Base-by-base conservation (phyloP, 345 rosid genomes). In the Rhodamnia argentea region DNA sequence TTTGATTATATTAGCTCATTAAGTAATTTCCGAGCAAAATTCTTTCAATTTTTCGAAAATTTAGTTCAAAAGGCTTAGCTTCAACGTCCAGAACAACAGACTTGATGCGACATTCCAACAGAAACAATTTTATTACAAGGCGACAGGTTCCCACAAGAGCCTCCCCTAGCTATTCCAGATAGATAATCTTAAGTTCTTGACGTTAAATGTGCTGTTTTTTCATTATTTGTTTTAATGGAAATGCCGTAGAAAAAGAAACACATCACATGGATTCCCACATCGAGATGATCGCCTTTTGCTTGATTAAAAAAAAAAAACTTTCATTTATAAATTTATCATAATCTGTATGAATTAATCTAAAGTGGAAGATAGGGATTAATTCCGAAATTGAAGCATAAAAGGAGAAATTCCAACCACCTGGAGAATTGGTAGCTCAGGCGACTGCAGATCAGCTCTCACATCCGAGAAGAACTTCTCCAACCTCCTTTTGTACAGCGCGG, bases 361-460 rank as follows among this genome's bases (percentile, higher is more conserved):
- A 27, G 42, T 14, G 29, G 57, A 53, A 53, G 42, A 40, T 64
- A n/a, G 24, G 47, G 24, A 4, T 18, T 51, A 14, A 47, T 27
- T 32, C n/a, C 24, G 37, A 29, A 70, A 27, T 20, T 5, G 15
- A 13, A 23, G 52, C 29, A 5, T 15, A 15, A 11, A 47, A 32
- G 27, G 27, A 37, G 29, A 9, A 51, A 47, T 16, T 44, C 5
- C 5, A 57, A 82, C 22, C 50, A 90, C 98, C 96, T 90, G 96
- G 81, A 94, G 78, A 29, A 94, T 94, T 51, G 99, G 98, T 37
- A 97, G 98, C 70, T 85, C 82, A 55, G 98, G 96, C 37, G 86
- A 83, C 40, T 89, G 87, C 59, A 95, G 90, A 95, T 95, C 98
- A 60, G 84, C 90, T 37, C 96, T 88, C 15, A 97, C 88, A 89